Evolutionary conservation across 768 basidiomycete species (phyloP), one percentile per base, ranked within the genome.

Genomic region (Paxillus involutus): DNA sequence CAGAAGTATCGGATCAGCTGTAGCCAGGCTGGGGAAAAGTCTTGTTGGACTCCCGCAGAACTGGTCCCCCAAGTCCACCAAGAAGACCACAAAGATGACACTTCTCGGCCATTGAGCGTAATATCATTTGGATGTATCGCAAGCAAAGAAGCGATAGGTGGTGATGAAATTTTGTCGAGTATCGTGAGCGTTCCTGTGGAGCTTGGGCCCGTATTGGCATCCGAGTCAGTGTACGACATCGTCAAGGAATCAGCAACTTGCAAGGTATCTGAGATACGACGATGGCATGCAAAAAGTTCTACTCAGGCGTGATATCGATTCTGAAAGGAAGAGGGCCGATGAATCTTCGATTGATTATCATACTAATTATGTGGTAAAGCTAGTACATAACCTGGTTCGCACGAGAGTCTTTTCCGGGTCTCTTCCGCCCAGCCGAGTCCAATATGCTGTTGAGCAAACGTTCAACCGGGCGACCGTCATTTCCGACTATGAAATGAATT

Each of bases 101-200:
- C 43, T 14, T 56, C 49, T 3, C 58, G 57, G 35, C 56, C 65
- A 26, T 52, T 45, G 17, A 62, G 57, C 2, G 65, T 64, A 36
- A 73, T 58, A 52, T 80, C 76, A 61, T 83, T 83, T 26, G 81
- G 81, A 56, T 83, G 81, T 16, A 66, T 67, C 36, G 59, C 60
- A n/a, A 83, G 70, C 19, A 83, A 57, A 2, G 74, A 62, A 6
- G 69, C 61, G 12, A 63, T 41, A 40, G 57, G 21, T 0, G 68
- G 65, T 10, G 67, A 62, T 0, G 66, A 57, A 14, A 69, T 39
- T 26, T 29, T 32, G 19, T 61, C 45, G 42, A 52, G 57, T 37
- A 69, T 66, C 51, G 39, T 16, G 44, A 46, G 11, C 5, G 56
- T 60, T 9, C 21, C 13, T 8, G 19, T 19, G 42, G 21, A 12